Evolutionary conservation across 164 flowering plant genomes (phyloP), one percentile per base, ranked within the genome.

Genomic region (Vitis labrusca): DNA sequence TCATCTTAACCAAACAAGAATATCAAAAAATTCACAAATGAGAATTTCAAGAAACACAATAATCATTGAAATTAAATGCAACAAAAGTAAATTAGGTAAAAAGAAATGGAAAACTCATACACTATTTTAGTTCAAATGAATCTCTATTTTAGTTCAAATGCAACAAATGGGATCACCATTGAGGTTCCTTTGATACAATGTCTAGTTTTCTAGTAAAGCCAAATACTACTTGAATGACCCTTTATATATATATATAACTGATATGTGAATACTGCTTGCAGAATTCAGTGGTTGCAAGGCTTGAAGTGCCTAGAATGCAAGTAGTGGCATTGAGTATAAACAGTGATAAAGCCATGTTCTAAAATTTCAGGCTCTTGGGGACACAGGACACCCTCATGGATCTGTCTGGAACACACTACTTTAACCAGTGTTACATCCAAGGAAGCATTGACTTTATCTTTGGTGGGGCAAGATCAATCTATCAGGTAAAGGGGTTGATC

Each of bases 401-500:
- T 74, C 82, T 85, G 3, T 32, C 17, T 1, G 99, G 99, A 27
- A 64, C 86, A 7, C 99, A 95, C 53, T 95, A 84, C 60, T 92
- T 83, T 75, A 81, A 74, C 69, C 59, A 79, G 51, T 83, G 87
- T 73, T 72, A 75, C 77, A 89, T 92, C 49, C 84, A 87, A 76
- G 98, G 99, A 15, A 74, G 79, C n/a, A 79, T 90, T 0, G 99
- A 95, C 60, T 95, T 95, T 81, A 88, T 95, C 11, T 95, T 84
- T 75, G 98, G 99, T 7, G 75, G 73, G 61, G 85, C 86, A 17
- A 86, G 66, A 77, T 92, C 99, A 12, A 80, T 92, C 16, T 95
- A 79, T 66, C 69, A 90, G 92, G 98, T 90, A 74, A 60, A 55
- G 10, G 5, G 63, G 15, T 10, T 50, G 2, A 12, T 50, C n/a